Percentiles rank a stretch among this genome's conserved stretches.
Evolutionary conservation across 495 filamentous ascomycete species (phyloP).

Genomic region (Oleoguttula mirabilis): DNA sequence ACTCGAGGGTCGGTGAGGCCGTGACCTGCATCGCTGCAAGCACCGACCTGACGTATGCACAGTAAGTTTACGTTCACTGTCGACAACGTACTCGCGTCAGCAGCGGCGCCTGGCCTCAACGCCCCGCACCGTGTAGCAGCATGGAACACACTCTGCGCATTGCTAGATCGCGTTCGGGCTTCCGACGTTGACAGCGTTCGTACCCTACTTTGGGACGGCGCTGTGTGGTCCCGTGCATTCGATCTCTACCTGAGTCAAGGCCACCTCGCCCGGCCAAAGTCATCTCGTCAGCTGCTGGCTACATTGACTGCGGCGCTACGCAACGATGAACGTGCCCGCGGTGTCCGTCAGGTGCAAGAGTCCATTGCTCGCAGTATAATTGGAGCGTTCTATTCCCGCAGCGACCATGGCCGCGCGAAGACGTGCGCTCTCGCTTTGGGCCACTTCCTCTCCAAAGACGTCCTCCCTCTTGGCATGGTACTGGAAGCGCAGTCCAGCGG

Average conservation of each 20-base stretch:
- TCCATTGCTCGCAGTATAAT: neutral
- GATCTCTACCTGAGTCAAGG: constrained; percentile 61
- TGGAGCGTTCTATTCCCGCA: constrained; percentile 14
- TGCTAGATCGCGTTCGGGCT: constrained; percentile 23
- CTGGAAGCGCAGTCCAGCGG: neutral
- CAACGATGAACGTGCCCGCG: neutral
- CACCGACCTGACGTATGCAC: neutral
- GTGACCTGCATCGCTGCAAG: neutral
- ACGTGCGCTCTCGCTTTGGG: constrained; percentile 49
- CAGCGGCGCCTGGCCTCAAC: neutral
- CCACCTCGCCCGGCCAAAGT: constrained; percentile 60
- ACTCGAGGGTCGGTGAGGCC: neutral
- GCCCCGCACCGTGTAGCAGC: constrained; percentile 27
- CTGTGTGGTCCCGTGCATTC: constrained; percentile 48
- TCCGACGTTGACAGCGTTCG: constrained; percentile 20
- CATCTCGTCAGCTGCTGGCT: constrained; percentile 56
- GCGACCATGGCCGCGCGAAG: constrained; percentile 46
- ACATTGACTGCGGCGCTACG: constrained; percentile 7
- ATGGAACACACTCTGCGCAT: constrained; percentile 26
- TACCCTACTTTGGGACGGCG: constrained; percentile 27
- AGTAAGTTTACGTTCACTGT: neutral
- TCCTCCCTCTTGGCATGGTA: constrained; percentile 24
- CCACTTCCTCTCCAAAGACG: constrained; percentile 43
- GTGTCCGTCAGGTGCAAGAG: neutral
- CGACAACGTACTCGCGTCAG: neutral